Base-by-base conservation (phyloP, 2,329 filamentous ascomycete genomes). In the Leptosphaerulina australis region DNA sequence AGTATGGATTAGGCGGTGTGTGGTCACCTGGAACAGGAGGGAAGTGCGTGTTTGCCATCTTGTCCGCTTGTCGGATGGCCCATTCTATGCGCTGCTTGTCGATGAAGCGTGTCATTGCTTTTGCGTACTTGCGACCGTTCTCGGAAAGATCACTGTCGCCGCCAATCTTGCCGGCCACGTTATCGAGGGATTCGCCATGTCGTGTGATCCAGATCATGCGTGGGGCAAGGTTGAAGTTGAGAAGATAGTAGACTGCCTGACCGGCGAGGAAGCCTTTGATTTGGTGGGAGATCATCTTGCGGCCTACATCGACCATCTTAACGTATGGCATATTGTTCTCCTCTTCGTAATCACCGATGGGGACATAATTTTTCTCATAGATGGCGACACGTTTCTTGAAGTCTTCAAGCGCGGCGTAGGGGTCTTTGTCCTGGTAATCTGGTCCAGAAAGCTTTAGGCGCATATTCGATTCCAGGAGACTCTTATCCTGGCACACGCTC, bases 141-240 rank as follows among this genome's bases (percentile, higher is more conserved):
- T 87, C 84, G 11, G 90, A 96, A 21, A 99, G 78, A 14, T 88
- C 82, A 0, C 92, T 93, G 71, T 99, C 88, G 34, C 94, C 94
- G 30, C 94, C 94, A 53, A 99, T 90, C 71, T 90, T 95, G 54
- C 92, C 91, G 2, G 85, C 80, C 50, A 89, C 81, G 68, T 99
- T 97, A 71, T 99, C 94, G 53, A 84, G 71, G 48, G 91, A 97
- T 74, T 97, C 90, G 31, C 94, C 94, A 68, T 97, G 94, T 40
- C 94, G 82, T 1, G 94, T 97, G 68, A 99, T 95, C 94, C 94
- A 99, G 53, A 99, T 97, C 73, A 97, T 93, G 45, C 94, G 83
- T 0, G 94, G 92, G 0, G 93, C 90, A 12, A 99, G 82, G 64
- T 99, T 97, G 80, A 99, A 99, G 63, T 96, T 97, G 35, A 94